phyloP scores from a whole-genome alignment of 2,329 filamentous ascomycete genomes.

The Sarocladiaceae sp. region DNA sequence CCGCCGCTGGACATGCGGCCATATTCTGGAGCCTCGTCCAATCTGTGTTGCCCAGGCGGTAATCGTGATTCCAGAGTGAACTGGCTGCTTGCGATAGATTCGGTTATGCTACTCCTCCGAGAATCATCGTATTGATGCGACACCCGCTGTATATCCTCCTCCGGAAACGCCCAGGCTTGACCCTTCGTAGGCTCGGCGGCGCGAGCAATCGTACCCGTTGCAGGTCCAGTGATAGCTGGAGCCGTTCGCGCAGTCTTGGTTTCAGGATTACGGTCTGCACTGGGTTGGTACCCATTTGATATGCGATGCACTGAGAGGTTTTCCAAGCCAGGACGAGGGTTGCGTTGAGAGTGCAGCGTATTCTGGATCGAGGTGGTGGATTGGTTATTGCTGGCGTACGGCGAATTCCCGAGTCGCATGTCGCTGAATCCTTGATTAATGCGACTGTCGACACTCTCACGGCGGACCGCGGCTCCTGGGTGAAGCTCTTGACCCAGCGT shows the following conservation, averaged over 20 bases:
- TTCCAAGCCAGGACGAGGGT: slow-evolving; percentile 50
- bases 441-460: slow-evolving; percentile 76
- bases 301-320: slow-evolving; percentile 53
- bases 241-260: slow-evolving; percentile 59
- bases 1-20: slow-evolving; percentile 44
- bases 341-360: slow-evolving; percentile 63
- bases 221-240: slow-evolving; percentile 71
- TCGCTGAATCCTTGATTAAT: slow-evolving; percentile 70
- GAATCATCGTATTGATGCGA: slow-evolving; percentile 55
- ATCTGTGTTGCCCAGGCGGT: slow-evolving; percentile 65
- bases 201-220: slow-evolving; percentile 59
- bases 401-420: slow-evolving; percentile 59
- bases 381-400: slow-evolving; percentile 73
- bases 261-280: slow-evolving; percentile 53
- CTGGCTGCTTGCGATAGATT: slow-evolving; percentile 75
- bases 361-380: slow-evolving; percentile 73
- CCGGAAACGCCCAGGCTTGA: slow-evolving; percentile 80
- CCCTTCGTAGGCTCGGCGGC: slow-evolving; percentile 78
- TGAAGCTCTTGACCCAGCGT: slow-evolving; percentile 31
- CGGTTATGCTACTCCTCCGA: slow-evolving; percentile 70
- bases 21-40: slow-evolving; percentile 59
- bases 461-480: slow-evolving; percentile 48
- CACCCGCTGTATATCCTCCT: slow-evolving; percentile 58
- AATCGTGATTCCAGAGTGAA: slow-evolving; percentile 71
- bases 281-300: slow-evolving; percentile 62